Evolutionary conservation across 306 rosid species (phyloP), one percentile per base, ranked within the genome.

Genomic region (Rubus idaeus): DNA sequence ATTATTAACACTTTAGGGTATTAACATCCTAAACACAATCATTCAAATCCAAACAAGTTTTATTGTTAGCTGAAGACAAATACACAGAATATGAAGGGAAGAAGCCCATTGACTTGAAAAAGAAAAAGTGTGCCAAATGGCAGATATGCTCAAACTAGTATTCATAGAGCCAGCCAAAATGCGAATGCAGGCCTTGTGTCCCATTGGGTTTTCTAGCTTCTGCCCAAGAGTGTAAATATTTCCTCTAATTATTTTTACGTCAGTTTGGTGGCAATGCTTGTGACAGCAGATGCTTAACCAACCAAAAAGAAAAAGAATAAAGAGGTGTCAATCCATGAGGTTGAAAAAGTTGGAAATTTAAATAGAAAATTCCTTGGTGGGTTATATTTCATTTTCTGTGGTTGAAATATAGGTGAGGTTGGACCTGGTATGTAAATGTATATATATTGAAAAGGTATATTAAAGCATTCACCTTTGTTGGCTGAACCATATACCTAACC

Each of bases 171-270:
- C 46, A 17, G 26, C 69, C 21, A 14, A 63, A 63, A 41, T 30
- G 8, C 66, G 26, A 57, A 21, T 61, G 68, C 68, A 63, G 68
- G 68, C 68, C 44, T 63, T 63, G 46, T 12, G 46, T 63, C 20
- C 68, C 68, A 2, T 37, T 37, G 68, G 10, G 21, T 37, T 37
- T 13, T 63, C 5, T 39, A 35, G 10, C 46, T 37, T 39, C 39
- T 26, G n/a, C 14, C 39, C 41, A 60, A 60, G 41, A 60, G 26
- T 26, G 13, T 18, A 13, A 37, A 39, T 64, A 39, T 14, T 37
- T 39, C 66, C 18, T 61, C 67, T 35, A 30, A 3, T 61, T 30
- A n/a, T 30, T 12, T 30, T 40, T 30, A 61, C 66, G 8, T 12
- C 8, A 23, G 11, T 60, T 11, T 26, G 0, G 35, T 30, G 10